Base-by-base conservation (phyloP, 2,329 filamentous ascomycete species). In the Aspergillus phoenicis region DNA sequence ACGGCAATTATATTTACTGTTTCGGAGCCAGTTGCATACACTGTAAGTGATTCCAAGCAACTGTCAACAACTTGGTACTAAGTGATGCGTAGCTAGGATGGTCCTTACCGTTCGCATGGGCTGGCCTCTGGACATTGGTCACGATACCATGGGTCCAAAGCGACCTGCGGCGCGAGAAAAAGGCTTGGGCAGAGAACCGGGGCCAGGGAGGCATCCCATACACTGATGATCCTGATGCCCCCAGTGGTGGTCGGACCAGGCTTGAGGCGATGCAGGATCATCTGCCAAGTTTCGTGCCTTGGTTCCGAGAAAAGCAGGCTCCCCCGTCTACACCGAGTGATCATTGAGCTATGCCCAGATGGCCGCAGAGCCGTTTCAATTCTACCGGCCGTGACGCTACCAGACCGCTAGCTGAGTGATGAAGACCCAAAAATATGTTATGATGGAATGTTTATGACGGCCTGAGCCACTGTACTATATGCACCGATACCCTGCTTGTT, bases 1-100 rank as follows among this genome's bases (percentile, higher is more conserved):
- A 79, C 83, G 10, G 78, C 77, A 0, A 75, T 84, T 2, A 71
- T 85, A 41, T 83, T 83, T 69, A 82, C 80, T 0, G 77, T 82
- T 5, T 73, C 78, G 0, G 71, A 81, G 62, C 74, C 78, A 24
- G 76, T 83, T 38, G 83, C 81, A 8, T 85, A 83, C 65, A 79
- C 74, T 15, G 77, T 79, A 69, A 64, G 74, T 68, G 11, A 7
- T 28, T 28, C 28, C 38, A 13, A 13, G 3, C 4, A 39, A 22
- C 15, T 15, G 2, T 4, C 3, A 8, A 36, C 10, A 48, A 4
- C 28, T 26, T 45, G 39, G 38, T 17, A 45, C 62, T 64, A 58
- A 66, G 33, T 52, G 52, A 33, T 47, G 8, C 6, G 48, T 36
- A 68, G 64, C 58, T 68, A 26, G 64, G 63, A 33, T 65, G 66